Base-by-base conservation (phyloP, 129 eudicot species). In the Logfia minima region DNA sequence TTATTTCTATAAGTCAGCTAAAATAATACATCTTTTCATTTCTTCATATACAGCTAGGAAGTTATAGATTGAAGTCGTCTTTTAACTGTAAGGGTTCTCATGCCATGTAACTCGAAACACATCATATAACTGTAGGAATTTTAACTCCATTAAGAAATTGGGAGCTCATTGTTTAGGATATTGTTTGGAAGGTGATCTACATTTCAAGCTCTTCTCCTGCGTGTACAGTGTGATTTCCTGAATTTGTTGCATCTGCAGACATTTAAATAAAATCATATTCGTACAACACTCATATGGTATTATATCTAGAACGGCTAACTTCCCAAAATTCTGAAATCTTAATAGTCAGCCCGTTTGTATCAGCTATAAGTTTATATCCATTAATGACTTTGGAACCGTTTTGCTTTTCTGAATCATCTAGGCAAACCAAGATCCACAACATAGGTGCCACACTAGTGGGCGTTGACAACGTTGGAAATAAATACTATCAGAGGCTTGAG, bases 341-440 rank as follows among this genome's bases (percentile, higher is more conserved):
- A 39, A 48, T 21, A 17, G 34, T 67, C 24, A 56, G 18, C 59
- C 18, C 61, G 28, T 61, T 63, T 16, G 60, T 51, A 32, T 62
- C 8, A 58, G 4, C 55, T 58, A 6, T 58, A 19, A 70, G 51
- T 48, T 39, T 69, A 37, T 68, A 55, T 62, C 23, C 24, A 21
- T 80, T 8, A 10, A 29, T 82, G 14, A 52, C 21, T 45, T 41
- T 19, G 75, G 63, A 18, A 19, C 3, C 8, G 24, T 77, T 61
- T 83, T 34, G 37, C 37, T 69, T 39, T 72, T 37, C 13, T 72
- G 37, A 39, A 72, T 51, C n/a, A 31, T 85, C 63, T 79, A 94
- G 98, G 97, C 98, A 94, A 80, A 94, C 98, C 64, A 94, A 94
- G 90, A 89, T 91, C 59, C 98, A 94, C 83, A 94, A 89, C 70